phyloP scores from a whole-genome alignment of 331 rosid species.

The Spiraea crenata region DNA sequence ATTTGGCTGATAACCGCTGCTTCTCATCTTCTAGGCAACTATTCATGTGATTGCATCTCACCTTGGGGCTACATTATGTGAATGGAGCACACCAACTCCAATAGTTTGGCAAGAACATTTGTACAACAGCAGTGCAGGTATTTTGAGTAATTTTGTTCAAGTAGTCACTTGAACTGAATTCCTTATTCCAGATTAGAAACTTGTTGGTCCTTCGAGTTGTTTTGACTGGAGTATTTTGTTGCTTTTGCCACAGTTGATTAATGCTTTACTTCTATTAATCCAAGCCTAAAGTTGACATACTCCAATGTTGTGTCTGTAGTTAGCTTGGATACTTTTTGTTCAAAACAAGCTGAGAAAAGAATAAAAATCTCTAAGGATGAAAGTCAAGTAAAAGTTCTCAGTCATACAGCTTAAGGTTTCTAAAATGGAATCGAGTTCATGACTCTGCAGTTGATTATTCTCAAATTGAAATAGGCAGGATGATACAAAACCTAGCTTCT shows the following conservation, averaged over 20 bases:
- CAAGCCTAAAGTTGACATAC: background rate
- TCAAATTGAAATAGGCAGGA: background rate
- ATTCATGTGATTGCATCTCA: conserved; percentile 71
- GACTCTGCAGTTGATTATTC: background rate
- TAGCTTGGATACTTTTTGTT: too few species aligned
- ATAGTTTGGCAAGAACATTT: conserved; percentile 86
- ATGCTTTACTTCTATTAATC: background rate
- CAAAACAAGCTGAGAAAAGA: background rate
- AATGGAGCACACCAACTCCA: conserved; percentile 94
- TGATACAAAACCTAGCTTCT: background rate
- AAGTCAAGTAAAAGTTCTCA: background rate
- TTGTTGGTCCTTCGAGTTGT: background rate
- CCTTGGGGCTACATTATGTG: conserved; percentile 65
- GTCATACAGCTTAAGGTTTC: background rate
- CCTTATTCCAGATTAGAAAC: conserved; percentile 1
- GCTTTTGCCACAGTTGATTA: background rate
- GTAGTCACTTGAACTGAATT: background rate
- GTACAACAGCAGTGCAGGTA: conserved; percentile 72
- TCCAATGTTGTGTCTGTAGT: too few species aligned
- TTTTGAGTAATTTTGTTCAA: conserved; percentile 14
- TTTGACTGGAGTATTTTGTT: background rate
- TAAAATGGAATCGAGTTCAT: background rate
- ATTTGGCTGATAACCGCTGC: conserved; percentile 6
- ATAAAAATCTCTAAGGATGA: background rate
- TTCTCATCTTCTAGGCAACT: conserved; percentile 54